Conservation (phyloP, 495 filamentous ascomycete genomes). For the Podospora bellae-mahoneyi region DNA sequence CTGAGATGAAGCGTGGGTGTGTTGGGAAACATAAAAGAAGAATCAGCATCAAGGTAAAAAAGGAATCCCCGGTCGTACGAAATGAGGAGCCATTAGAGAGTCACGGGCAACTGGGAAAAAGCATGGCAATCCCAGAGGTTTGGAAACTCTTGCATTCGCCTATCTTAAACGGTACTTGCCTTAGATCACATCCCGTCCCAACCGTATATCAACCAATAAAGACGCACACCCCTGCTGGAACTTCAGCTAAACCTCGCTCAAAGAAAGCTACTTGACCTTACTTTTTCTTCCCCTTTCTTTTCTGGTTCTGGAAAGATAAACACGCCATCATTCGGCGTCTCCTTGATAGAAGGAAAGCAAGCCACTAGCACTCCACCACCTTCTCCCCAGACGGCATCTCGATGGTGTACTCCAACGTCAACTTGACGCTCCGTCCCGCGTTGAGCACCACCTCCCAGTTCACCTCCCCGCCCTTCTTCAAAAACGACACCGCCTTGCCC, state of each 20-base stretch:
- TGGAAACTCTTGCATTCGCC: too few relatives aligned
- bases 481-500: slow-evolving; percentile 46
- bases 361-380: slow-evolving; percentile 36
- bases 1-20: neutral
- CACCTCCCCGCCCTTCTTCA: slow-evolving; percentile 61
- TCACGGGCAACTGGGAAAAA: too few relatives aligned
- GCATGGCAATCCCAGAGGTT: too few relatives aligned
- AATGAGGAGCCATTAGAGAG: too few relatives aligned
- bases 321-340: neutral
- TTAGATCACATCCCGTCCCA: too few relatives aligned
- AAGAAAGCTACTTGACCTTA: neutral
- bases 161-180: too few relatives aligned
- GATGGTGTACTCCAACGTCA: slow-evolving; percentile 63
- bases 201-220: neutral
- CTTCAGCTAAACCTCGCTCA: neutral
- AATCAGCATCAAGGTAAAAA: too few relatives aligned
- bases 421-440: slow-evolving; percentile 52
- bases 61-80: too few relatives aligned
- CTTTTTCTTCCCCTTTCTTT: too few relatives aligned
- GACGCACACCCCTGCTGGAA: neutral
- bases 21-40: too few relatives aligned
- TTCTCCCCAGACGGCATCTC: slow-evolving; percentile 51
- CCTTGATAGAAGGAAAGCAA: neutral
- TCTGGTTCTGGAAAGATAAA: too few relatives aligned
- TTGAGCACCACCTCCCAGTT: slow-evolving; percentile 58